phyloP scores from a whole-genome alignment of 2,329 filamentous ascomycete genomes.

The Colletotrichum lentis region DNA sequence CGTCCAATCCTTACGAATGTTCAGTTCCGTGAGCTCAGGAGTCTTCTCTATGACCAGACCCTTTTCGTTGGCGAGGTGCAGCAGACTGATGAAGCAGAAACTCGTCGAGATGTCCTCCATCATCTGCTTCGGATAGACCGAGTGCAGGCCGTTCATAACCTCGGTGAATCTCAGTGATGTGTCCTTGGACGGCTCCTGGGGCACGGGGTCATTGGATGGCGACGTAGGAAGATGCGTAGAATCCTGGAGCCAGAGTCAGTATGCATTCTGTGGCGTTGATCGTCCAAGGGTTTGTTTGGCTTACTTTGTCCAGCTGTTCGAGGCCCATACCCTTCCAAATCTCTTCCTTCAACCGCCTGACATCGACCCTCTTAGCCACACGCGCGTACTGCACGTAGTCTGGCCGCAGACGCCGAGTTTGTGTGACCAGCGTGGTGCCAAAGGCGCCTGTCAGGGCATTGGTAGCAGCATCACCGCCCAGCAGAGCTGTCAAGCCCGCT shows the following conservation, averaged over 20 bases:
- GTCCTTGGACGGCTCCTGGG: conserved; percentile 52
- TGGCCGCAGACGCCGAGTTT: conserved; percentile 68
- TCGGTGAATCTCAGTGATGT: conserved; percentile 81
- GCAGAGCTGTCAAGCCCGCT: conserved; percentile 58
- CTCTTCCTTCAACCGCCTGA: conserved; percentile 73
- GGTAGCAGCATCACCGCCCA: conserved; percentile 60
- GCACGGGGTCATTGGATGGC: conserved; percentile 46
- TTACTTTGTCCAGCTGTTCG: conserved; percentile 58
- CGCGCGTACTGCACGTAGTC: conserved; percentile 77
- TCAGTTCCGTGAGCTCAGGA: conserved; percentile 64
- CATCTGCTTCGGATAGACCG: conserved; percentile 83
- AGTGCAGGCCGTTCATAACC: conserved; percentile 88
- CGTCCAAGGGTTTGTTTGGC: conserved; percentile 37
- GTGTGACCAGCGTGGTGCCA: conserved; percentile 73
- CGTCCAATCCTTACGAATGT: conserved; percentile 69
- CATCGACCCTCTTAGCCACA: conserved; percentile 76
- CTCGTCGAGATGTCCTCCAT: conserved; percentile 96
- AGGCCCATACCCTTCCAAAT: conserved; percentile 73
- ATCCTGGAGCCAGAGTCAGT: conserved; percentile 24
- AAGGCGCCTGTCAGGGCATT: conserved; percentile 60
- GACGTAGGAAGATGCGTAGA: conserved; percentile 42
- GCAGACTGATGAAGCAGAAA: conserved; percentile 89
- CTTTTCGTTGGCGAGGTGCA: conserved; percentile 94
- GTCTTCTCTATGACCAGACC: conserved; percentile 78
- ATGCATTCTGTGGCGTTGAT: not conserved